Percentiles rank a stretch among this genome's conserved stretches.
Evolutionary conservation across 805 yeast species (phyloP).

Genomic region (Sugiyamaella smithiae): DNA sequence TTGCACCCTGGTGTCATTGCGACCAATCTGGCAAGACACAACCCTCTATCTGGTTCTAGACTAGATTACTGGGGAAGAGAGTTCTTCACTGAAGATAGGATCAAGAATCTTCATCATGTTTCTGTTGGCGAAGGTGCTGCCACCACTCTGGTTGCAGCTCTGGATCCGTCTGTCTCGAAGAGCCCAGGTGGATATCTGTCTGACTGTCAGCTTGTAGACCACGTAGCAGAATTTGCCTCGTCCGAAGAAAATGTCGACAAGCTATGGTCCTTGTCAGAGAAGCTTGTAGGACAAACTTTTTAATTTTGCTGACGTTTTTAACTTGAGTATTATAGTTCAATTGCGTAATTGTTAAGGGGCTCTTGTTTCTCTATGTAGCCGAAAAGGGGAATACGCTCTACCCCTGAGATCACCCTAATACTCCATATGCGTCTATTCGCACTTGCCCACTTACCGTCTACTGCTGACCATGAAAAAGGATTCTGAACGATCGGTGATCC

Average conservation of each 20-base stretch:
- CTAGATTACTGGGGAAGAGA: background rate
- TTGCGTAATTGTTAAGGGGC: too few relatives aligned
- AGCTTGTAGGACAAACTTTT: constrained; percentile 7
- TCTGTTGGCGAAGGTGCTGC: constrained; percentile 1
- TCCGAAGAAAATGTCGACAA: constrained; percentile 3
- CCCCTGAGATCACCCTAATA: too few relatives aligned
- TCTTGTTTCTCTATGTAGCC: too few relatives aligned
- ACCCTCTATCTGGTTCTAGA: background rate
- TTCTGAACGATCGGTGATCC: background rate
- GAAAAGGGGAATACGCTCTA: too few relatives aligned
- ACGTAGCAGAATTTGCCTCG: constrained; percentile 4
- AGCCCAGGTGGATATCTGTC: constrained; percentile 5
- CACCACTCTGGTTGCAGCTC: constrained; percentile 6
- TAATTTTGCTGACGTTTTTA: too few relatives aligned
- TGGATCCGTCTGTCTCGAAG: background rate
- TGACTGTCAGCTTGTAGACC: constrained; percentile 1
- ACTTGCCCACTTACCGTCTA: too few relatives aligned
- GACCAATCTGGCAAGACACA: constrained; percentile 9
- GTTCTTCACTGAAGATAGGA: background rate
- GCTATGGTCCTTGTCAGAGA: constrained; percentile 11
- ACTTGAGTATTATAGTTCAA: too few relatives aligned
- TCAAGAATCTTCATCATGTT: background rate
- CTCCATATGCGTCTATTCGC: too few relatives aligned
- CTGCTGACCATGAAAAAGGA: constrained; percentile 5
- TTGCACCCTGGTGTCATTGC: constrained; percentile 17